These are phyloP conservation scores for Lecanoromycetidae sp. DNA, from an alignment of 2,329 filamentous ascomycete genomes.

Conservation along the genomic window DNA sequence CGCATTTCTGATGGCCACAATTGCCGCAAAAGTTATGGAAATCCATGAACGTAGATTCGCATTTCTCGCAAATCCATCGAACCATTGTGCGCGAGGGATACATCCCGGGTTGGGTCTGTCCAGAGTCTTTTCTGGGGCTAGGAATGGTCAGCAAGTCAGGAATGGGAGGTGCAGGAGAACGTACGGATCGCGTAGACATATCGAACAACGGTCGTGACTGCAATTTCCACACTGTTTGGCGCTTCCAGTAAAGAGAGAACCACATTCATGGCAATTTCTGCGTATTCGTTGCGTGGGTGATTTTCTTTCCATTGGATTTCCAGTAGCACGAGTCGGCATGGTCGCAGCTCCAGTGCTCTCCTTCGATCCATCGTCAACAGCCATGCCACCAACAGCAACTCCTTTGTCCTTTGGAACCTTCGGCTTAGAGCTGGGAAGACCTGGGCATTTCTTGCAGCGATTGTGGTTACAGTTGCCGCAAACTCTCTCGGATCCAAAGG, in stretches of 20 bases:
- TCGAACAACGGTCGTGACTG: conserved; percentile 61
- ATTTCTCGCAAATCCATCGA: conserved; percentile 32
- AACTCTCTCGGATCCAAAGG: conserved; percentile 59
- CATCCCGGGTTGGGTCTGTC: no score
- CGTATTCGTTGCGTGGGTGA: conserved; percentile 61
- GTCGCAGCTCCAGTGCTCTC: conserved; percentile 32
- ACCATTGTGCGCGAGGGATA: conserved; percentile 19
- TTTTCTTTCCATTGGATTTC: conserved; percentile 60
- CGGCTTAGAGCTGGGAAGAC: conserved; percentile 58
- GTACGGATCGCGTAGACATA: conserved; percentile 69
- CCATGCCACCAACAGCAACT: neutral
- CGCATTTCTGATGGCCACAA: conserved; percentile 32
- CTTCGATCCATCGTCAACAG: conserved; percentile 16
- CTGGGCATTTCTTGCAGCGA: conserved; percentile 68
- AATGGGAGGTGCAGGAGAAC: conserved; percentile 29
- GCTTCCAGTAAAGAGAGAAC: conserved; percentile 46
- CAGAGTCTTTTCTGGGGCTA: no score
- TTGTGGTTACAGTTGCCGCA: conserved; percentile 68
- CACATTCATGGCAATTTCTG: conserved; percentile 64
- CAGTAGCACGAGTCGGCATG: conserved; percentile 52
- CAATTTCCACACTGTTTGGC: conserved; percentile 57
- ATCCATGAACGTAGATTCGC: conserved; percentile 25
- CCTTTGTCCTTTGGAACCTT: conserved; percentile 28
- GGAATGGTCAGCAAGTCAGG: conserved; percentile 17
- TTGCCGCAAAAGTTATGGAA: conserved; percentile 26